Base-by-base conservation (phyloP, 306 rosid species). In the Gillenia trifoliata region DNA sequence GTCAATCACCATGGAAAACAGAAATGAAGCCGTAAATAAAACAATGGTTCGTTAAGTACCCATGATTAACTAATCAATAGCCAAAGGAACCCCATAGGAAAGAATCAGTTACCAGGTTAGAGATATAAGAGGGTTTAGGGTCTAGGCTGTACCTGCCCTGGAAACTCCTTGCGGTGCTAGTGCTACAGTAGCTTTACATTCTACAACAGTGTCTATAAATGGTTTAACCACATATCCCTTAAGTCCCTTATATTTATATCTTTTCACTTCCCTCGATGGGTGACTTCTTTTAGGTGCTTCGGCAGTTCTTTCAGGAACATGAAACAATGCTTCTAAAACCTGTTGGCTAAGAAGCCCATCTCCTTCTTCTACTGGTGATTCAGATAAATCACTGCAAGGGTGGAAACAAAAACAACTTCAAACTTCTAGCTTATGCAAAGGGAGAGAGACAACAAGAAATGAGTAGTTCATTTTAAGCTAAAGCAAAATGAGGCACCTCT, bases 291-390 rank as follows among this genome's bases (percentile, higher is more conserved):
- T 77, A 40, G 84, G 78, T 22, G 11, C 45, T 74, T 77, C 79
- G 38, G 77, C 84, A 26, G 72, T 47, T 73, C 77, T 83, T 70
- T 77, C 64, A 22, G 82, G 80, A 70, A 47, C 83, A 70, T 16
- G 61, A 78, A 83, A 80, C 66, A 83, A 80, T 31, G 80, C 63
- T 77, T 66, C 77, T 41, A 83, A 34, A 68, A 83, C 6, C 78
- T 80, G 79, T 70, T 73, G 77, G 75, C 80, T 77, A 19, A 69
- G 75, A 61, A 23, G 69, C 34, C 71, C 75, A 33, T 69, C 69
- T 26, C 12, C 29, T 38, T 68, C 83, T 50, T 15, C 73, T 62
- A 71, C 64, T 0, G 82, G 50, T 20, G 73, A 68, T 30, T 36
- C 41, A 36, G 41, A 36, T 36, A 36, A 36, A 68, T 69, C 65